phyloP scores from a whole-genome alignment of 495 filamentous ascomycete genomes.

The Bryoglossum gracile region DNA sequence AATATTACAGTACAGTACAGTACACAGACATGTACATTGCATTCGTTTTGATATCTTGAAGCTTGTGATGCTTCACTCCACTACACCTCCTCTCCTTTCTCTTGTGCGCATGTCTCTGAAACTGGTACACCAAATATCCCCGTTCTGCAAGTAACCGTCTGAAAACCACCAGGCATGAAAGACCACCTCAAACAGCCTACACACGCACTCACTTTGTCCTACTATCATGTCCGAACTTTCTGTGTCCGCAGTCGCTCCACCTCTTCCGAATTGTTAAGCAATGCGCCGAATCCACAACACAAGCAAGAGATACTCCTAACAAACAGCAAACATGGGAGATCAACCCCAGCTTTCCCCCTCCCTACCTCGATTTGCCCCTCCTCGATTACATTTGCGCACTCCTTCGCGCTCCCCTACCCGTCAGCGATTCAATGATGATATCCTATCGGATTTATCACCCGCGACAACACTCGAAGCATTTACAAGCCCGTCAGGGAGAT shows the following conservation, averaged over 20 bases:
- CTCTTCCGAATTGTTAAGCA: background rate
- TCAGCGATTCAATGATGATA: slow-evolving; percentile 34
- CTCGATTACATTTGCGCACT: slow-evolving; percentile 11
- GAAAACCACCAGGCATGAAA: slow-evolving; percentile 8
- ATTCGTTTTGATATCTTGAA: background rate
- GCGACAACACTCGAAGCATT: slow-evolving; percentile 49
- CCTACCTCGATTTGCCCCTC: slow-evolving; percentile 15
- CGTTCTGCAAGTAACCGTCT: slow-evolving; percentile 7
- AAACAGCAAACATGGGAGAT: slow-evolving; percentile 14
- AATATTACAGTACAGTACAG: background rate
- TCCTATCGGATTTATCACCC: slow-evolving; percentile 48
- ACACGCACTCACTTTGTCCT: slow-evolving; percentile 2
- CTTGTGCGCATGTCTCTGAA: background rate
- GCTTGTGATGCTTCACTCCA: background rate
- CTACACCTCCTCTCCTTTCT: background rate
- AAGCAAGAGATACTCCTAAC: slow-evolving; percentile 12
- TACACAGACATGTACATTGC: background rate
- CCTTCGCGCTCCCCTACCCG: slow-evolving; percentile 27
- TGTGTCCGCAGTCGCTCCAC: background rate
- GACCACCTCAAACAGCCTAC: slow-evolving; percentile 4
- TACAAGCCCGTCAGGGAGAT: slow-evolving; percentile 44
- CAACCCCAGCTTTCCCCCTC: slow-evolving; percentile 2
- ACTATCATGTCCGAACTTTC: slow-evolving; percentile 12
- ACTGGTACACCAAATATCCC: background rate
- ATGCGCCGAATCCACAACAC: slow-evolving; percentile 9